These are phyloP conservation scores for Lactarius indigo DNA, from an alignment of 768 basidiomycete species.

Conservation along the genomic window DNA sequence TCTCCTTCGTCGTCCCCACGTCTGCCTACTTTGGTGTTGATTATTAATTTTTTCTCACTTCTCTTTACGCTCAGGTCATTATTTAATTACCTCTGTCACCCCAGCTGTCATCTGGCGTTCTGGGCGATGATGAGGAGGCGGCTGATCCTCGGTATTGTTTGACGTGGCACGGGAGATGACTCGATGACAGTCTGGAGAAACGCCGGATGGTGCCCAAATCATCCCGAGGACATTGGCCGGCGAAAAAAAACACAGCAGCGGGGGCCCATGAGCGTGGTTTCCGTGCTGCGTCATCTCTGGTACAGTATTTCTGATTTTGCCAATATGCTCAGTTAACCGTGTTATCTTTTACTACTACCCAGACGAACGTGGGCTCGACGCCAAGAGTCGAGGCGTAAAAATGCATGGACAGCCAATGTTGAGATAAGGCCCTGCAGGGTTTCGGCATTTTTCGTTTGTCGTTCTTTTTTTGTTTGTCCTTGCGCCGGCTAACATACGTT, in stretches of 20 bases:
- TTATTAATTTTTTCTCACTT: neutral
- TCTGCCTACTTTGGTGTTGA: no score
- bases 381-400: neutral
- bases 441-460: neutral
- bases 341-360: neutral
- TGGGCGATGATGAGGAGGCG: neutral
- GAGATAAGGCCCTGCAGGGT: neutral
- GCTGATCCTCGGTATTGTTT: neutral
- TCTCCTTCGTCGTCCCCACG: neutral
- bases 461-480: neutral
- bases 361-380: neutral
- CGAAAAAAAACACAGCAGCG: neutral
- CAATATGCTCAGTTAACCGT: neutral
- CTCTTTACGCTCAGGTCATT: neutral
- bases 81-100: neutral
- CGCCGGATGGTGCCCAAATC: neutral
- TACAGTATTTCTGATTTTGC: neutral
- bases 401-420: neutral
- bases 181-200: neutral
- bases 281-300: neutral
- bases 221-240: neutral
- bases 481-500: neutral
- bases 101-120: neutral
- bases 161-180: neutral
- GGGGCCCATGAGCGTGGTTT: no score